Evolutionary conservation across 306 rosid species (phyloP).

Genomic region (Astragalus membranaceus): DNA sequence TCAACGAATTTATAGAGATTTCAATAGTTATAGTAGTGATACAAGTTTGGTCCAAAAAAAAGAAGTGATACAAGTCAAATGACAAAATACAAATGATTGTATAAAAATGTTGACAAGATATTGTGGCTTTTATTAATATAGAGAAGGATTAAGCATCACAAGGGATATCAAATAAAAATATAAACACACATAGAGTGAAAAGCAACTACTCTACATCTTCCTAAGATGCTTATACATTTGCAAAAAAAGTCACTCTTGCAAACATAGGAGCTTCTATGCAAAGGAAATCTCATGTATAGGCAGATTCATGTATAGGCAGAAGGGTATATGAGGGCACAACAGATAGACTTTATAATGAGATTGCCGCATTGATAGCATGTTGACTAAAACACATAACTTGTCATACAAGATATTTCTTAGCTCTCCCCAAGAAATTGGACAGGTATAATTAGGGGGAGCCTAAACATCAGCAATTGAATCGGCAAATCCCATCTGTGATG

Average conservation of each 20-base stretch:
- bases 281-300: not conserved
- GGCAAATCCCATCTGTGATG: not conserved
- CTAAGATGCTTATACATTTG: not conserved
- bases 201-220: not conserved
- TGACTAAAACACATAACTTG: not conserved
- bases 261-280: not conserved
- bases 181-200: not conserved
- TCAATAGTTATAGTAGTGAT: not conserved
- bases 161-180: not conserved
- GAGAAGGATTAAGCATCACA: not conserved
- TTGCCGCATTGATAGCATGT: not conserved
- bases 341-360: not conserved
- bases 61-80: not conserved
- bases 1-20: not conserved
- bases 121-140: not conserved
- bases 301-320: constrained; percentile 7
- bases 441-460: not conserved
- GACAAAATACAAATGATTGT: not conserved
- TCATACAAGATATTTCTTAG: not conserved
- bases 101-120: not conserved
- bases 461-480: not conserved
- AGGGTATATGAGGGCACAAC: not conserved
- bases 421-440: not conserved
- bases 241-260: not conserved
- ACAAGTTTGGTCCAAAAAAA: no score